A percentile compares a stretch with the other conserved stretches of the same genome.
Evolutionary conservation across 2,329 filamentous ascomycete species (phyloP).

Genomic region (Calonectria pauciramosa): DNA sequence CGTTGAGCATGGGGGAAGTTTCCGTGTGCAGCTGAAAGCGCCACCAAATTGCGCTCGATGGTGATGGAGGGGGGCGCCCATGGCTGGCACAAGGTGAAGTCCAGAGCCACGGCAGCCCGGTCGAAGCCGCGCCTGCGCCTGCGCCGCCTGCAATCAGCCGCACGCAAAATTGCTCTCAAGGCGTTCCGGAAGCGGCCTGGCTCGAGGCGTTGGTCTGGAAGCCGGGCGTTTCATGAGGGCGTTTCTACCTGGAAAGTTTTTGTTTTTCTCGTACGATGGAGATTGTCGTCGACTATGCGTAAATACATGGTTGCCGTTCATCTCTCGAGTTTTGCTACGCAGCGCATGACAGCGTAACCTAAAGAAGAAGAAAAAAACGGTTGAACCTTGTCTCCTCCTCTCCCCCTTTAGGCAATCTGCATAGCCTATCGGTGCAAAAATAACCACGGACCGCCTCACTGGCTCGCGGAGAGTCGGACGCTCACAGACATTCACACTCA

Average conservation of each 20-base stretch:
- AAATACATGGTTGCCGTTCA: background rate
- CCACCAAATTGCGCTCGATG: conserved; percentile 40
- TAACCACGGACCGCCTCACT: conserved; percentile 14
- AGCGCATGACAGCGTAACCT: background rate
- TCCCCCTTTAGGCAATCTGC: background rate
- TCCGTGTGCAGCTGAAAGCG: conserved; percentile 34
- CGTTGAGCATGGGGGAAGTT: background rate
- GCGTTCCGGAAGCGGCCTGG: conserved; percentile 6
- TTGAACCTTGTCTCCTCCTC: background rate
- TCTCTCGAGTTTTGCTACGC: background rate
- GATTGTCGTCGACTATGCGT: background rate
- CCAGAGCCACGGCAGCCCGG: background rate
- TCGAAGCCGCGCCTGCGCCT: background rate
- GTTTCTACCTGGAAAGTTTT: background rate
- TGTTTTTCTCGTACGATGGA: conserved; percentile 9
- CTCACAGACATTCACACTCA: background rate
- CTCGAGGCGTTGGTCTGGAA: background rate
- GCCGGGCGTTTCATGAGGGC: background rate
- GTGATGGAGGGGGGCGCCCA: background rate
- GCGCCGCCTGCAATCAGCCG: conserved; percentile 10
- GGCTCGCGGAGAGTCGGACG: background rate
- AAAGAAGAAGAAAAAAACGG: background rate
- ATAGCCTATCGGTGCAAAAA: conserved; percentile 11
- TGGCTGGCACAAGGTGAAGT: background rate
- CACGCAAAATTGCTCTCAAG: background rate